phyloP scores from a whole-genome alignment of 2,329 filamentous ascomycete genomes.

The Colletotrichum tanaceti region DNA sequence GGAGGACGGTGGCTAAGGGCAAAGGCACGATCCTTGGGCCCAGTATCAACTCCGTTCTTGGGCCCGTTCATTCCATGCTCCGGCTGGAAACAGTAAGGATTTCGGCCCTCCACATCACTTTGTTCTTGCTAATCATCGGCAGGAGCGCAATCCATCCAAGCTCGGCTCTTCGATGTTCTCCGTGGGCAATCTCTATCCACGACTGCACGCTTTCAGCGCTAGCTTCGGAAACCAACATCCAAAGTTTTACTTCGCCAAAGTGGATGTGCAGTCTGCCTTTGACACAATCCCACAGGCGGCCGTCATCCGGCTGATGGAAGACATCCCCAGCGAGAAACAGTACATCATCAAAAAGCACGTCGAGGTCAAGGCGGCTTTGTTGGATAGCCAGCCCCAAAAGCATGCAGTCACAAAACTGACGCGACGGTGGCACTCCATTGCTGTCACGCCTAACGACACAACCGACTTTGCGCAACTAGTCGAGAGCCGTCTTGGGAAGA shows the following conservation, averaged over 20 bases:
- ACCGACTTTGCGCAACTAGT: conserved; percentile 60
- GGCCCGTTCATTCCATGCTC: conserved; percentile 80
- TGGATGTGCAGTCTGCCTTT: conserved; percentile 92
- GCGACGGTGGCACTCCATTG: conserved; percentile 65
- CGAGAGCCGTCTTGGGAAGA: conserved; percentile 52
- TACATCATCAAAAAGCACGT: conserved; percentile 82
- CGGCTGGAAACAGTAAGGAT: conserved; percentile 77
- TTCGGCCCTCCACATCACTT: background rate
- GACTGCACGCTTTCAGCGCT: conserved; percentile 76
- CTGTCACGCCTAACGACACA: conserved; percentile 56
- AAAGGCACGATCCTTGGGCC: conserved; percentile 72
- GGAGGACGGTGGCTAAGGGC: conserved; percentile 64
- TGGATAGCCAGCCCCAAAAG: conserved; percentile 43
- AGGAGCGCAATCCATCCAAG: conserved; percentile 62
- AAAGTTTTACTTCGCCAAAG: conserved; percentile 86
- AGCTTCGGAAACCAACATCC: conserved; percentile 53
- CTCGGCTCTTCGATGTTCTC: conserved; percentile 87
- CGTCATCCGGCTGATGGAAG: conserved; percentile 74
- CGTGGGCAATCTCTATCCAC: conserved; percentile 80
- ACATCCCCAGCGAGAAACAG: conserved; percentile 63
- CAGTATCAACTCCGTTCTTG: conserved; percentile 65
- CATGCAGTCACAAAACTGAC: conserved; percentile 51
- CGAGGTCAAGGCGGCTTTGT: conserved; percentile 69
- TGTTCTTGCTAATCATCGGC: background rate
- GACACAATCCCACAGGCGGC: conserved; percentile 91